A percentile compares a stretch with the other conserved stretches of the same genome.
Evolutionary conservation across 2,329 filamentous ascomycete genomes (phyloP).

Genomic region (Zelopaecilomyces penicillatus): DNA sequence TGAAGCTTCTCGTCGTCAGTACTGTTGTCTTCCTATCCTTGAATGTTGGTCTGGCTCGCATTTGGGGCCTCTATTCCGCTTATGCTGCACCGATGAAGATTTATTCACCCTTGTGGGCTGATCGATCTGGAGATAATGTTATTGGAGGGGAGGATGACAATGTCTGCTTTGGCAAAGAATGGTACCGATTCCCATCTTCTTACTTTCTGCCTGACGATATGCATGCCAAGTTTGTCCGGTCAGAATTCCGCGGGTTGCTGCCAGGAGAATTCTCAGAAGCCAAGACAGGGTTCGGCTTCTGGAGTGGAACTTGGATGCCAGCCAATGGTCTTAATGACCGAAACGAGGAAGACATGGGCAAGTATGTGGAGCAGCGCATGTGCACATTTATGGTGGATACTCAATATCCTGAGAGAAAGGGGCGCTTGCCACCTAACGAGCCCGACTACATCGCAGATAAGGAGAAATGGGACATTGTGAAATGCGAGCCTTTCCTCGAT

Average conservation of each 20-base stretch:
- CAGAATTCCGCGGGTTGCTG: constrained; percentile 79
- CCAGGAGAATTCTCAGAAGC: constrained; percentile 85
- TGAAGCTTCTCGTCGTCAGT: constrained; percentile 62
- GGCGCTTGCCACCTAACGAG: constrained; percentile 54
- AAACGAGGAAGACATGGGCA: constrained; percentile 77
- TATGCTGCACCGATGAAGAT: constrained; percentile 74
- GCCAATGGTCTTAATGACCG: constrained; percentile 84
- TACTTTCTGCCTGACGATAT: constrained; percentile 82
- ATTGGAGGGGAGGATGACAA: constrained; percentile 54
- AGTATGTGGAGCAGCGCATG: constrained; percentile 70
- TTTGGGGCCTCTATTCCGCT: constrained; percentile 66
- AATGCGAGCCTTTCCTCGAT: constrained; percentile 76
- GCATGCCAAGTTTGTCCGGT: constrained; percentile 81
- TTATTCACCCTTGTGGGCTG: constrained; percentile 58
- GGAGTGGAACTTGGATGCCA: constrained; percentile 75
- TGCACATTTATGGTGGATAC: constrained; percentile 88
- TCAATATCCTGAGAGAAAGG: constrained; percentile 55
- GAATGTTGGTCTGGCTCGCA: constrained; percentile 60
- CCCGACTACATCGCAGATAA: constrained; percentile 70
- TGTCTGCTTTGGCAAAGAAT: constrained; percentile 91
- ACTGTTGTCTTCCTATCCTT: constrained; percentile 54
- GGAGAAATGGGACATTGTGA: constrained; percentile 67
- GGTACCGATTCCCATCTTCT: constrained; percentile 94
- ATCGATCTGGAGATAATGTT: constrained; percentile 35
- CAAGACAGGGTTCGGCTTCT: constrained; percentile 58